A percentile compares a stretch with the other conserved stretches of the same genome.
These are phyloP conservation scores for Fusarium sp. DNA, from an alignment of 2,329 filamentous ascomycete species.

Conservation along the genomic window DNA sequence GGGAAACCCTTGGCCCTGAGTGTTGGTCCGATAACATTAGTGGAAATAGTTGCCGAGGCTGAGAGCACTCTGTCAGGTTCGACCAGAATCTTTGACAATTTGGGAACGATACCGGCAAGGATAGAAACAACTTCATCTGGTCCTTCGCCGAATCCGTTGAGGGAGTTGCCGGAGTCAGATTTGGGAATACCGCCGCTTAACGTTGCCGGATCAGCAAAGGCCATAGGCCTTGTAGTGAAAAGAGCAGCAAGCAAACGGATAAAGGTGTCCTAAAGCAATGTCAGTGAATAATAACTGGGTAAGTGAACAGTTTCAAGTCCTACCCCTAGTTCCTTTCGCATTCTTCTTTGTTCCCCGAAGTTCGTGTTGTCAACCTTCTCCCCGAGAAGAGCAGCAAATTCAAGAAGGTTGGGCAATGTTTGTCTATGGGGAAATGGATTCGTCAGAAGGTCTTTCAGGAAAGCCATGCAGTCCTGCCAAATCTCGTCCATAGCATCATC, in stretches of 20 bases:
- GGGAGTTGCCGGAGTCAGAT: constrained; percentile 52
- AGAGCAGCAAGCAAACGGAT: constrained; percentile 89
- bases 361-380: constrained; percentile 98
- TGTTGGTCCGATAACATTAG: constrained; percentile 83
- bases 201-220: constrained; percentile 69
- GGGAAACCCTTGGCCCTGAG: constrained; percentile 89
- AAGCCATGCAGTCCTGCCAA: constrained; percentile 93
- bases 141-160: constrained; percentile 57
- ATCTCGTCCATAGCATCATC: constrained; percentile 99
- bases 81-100: constrained; percentile 83
- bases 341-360: constrained; percentile 92
- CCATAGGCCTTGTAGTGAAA: constrained; percentile 88
- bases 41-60: constrained; percentile 83
- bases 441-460: constrained; percentile 86
- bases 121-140: constrained; percentile 84
- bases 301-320: constrained; percentile 10
- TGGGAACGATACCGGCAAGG: constrained; percentile 81
- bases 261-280: constrained; percentile 79
- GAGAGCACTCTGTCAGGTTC: constrained; percentile 85
- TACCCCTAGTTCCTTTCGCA: constrained; percentile 90
- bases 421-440: constrained; percentile 97
- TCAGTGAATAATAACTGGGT: constrained; percentile 44
- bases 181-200: constrained; percentile 53
- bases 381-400: constrained; percentile 89
- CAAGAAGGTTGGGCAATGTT: constrained; percentile 84